Evolutionary conservation across 2,329 filamentous ascomycete species (phyloP).

Genomic region (Fusarium tjaetaba): DNA sequence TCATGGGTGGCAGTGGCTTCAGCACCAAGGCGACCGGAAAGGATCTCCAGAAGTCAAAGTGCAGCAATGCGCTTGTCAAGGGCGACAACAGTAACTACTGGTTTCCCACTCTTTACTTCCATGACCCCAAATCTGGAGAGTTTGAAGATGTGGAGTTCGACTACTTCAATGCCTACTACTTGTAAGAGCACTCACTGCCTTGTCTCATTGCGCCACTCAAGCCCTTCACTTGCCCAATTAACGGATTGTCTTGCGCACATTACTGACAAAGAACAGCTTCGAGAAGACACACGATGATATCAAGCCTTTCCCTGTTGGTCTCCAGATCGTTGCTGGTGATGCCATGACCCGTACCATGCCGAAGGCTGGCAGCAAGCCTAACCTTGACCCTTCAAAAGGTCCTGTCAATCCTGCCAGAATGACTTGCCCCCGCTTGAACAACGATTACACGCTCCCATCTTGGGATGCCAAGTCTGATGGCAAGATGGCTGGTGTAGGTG

Average conservation of each 20-base stretch:
- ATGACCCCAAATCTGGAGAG: slow-evolving; percentile 68
- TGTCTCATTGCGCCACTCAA: neutral
- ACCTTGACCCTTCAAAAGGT: slow-evolving; percentile 63
- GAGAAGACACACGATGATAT: slow-evolving; percentile 72
- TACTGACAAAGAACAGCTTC: slow-evolving; percentile 55
- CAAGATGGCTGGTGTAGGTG: slow-evolving; percentile 62
- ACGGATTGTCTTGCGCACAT: neutral
- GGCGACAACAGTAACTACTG: slow-evolving; percentile 81
- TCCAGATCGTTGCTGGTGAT: slow-evolving; percentile 78
- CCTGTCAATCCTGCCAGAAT: slow-evolving; percentile 65
- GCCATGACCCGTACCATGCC: slow-evolving; percentile 66
- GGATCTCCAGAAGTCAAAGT: slow-evolving; percentile 68
- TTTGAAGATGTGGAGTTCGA: slow-evolving; percentile 74
- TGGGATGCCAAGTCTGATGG: slow-evolving; percentile 67
- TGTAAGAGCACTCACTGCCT: slow-evolving; percentile 54
- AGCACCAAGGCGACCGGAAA: slow-evolving; percentile 69
- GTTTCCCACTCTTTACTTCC: slow-evolving; percentile 77
- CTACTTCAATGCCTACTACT: slow-evolving; percentile 83
- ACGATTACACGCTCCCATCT: slow-evolving; percentile 58
- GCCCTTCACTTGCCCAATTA: neutral
- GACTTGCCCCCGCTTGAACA: slow-evolving; percentile 66
- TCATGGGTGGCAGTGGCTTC: slow-evolving; percentile 78
- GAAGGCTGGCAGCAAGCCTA: slow-evolving; percentile 58
- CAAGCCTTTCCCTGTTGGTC: slow-evolving; percentile 73
- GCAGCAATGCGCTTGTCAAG: slow-evolving; percentile 75